Conservation (phyloP, 2,329 filamentous ascomycete genomes). For the Xylariaceae sp. region DNA sequence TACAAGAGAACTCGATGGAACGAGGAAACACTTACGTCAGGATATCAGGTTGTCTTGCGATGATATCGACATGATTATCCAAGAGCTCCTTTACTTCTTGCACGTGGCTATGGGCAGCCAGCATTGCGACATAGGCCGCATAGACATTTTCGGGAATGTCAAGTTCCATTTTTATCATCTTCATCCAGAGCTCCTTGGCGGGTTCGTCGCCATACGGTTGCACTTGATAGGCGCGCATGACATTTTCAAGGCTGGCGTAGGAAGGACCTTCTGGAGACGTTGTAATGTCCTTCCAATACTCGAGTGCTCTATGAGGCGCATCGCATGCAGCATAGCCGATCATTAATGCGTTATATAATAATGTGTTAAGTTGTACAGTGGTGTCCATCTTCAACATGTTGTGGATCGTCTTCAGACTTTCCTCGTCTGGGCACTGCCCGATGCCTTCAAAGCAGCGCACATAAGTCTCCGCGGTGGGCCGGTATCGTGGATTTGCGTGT, state of each 20-base stretch:
- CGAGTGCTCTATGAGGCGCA: slow-evolving; percentile 61
- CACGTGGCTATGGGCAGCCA: slow-evolving; percentile 68
- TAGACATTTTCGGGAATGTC: slow-evolving; percentile 71
- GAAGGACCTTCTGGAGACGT: slow-evolving; percentile 79
- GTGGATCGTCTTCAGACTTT: slow-evolving; percentile 71
- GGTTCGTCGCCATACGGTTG: slow-evolving; percentile 53
- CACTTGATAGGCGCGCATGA: slow-evolving; percentile 73
- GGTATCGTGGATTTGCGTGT: slow-evolving; percentile 57
- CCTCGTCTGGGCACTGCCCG: slow-evolving; percentile 54
- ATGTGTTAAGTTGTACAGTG: slow-evolving; percentile 71
- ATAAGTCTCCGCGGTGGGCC: slow-evolving; percentile 72
- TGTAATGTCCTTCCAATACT: slow-evolving; percentile 82
- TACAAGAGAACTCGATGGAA: slow-evolving; percentile 4
- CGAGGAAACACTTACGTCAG: slow-evolving; percentile 26
- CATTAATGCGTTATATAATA: slow-evolving; percentile 80
- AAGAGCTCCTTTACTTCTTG: slow-evolving; percentile 65
- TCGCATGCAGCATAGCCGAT: slow-evolving; percentile 73
- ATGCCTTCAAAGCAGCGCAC: slow-evolving; percentile 73
- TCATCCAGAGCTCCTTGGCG: slow-evolving; percentile 66
- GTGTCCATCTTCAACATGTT: slow-evolving; percentile 94
- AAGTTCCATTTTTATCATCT: slow-evolving; percentile 70
- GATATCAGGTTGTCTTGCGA: slow-evolving; percentile 39
- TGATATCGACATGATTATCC: slow-evolving; percentile 60
- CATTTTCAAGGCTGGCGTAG: slow-evolving; percentile 73
- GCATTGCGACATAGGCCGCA: slow-evolving; percentile 69